A percentile compares a stretch with the other conserved stretches of the same genome.
Evolutionary conservation across 352 stramenopile species (phyloP).

Genomic region (Globisporangium alternatum): DNA sequence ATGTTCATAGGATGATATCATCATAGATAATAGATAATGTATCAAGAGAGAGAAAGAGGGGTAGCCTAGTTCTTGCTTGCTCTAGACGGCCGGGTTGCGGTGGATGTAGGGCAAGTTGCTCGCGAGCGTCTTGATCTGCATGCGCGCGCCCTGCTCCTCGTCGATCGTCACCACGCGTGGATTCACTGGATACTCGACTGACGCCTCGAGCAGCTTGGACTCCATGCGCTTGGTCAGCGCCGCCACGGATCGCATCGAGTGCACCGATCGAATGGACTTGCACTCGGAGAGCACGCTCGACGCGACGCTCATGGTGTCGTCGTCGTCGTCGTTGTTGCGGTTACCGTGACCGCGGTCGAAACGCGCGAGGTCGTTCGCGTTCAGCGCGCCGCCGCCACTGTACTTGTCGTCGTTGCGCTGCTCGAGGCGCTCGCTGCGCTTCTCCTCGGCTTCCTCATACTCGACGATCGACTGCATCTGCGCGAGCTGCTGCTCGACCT

Average conservation of each 20-base stretch:
- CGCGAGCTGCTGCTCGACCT: conserved; percentile 89
- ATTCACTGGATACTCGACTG: conserved; percentile 33
- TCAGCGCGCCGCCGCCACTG: conserved; percentile 34
- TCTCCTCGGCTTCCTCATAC: conserved; percentile 74
- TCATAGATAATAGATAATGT: too few relatives aligned
- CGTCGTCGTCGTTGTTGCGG: conserved; percentile 36
- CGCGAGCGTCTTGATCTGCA: conserved; percentile 86
- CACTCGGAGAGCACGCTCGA: conserved; percentile 80
- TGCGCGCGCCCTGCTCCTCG: conserved; percentile 81
- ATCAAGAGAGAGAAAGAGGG: too few relatives aligned
- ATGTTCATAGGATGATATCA: too few relatives aligned
- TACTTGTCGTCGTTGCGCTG: conserved; percentile 54
- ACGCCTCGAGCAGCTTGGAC: conserved; percentile 49
- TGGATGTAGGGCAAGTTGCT: conserved; percentile 95
- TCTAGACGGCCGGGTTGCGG: conserved; percentile 90
- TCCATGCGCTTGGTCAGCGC: conserved; percentile 71
- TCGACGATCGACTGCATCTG: conserved; percentile 86
- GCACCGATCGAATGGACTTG: conserved; percentile 84
- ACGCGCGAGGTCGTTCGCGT: conserved; percentile 49
- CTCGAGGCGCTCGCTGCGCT: conserved; percentile 81
- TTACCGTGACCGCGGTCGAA: conserved; percentile 25
- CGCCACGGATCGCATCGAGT: conserved; percentile 77
- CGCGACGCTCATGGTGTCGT: conserved; percentile 68
- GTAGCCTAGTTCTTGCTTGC: too few relatives aligned
- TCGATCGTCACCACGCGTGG: conserved; percentile 88